A percentile compares a stretch with the other conserved stretches of the same genome.
phyloP scores from a whole-genome alignment of 2,329 filamentous ascomycete genomes.

The Clonostachys chloroleuca region DNA sequence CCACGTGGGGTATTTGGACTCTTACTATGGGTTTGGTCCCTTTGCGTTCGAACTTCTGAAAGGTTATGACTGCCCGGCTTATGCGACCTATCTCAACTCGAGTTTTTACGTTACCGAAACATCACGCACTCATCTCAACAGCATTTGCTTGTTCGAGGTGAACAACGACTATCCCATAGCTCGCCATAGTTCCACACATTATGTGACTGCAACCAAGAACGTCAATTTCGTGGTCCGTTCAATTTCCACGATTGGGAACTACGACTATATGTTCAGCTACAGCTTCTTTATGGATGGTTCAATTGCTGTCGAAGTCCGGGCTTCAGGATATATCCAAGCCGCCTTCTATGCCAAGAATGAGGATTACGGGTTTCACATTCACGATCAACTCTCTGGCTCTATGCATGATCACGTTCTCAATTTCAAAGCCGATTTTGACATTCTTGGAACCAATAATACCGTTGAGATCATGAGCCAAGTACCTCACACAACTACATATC shows the following conservation, averaged over 20 bases:
- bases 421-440: constrained; percentile 50
- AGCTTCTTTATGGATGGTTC: constrained; percentile 46
- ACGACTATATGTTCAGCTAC: constrained; percentile 48
- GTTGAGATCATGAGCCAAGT: constrained; percentile 27
- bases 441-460: constrained; percentile 40
- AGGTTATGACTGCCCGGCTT: constrained; percentile 3
- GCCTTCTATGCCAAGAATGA: constrained; percentile 11
- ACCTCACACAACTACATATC: constrained; percentile 26
- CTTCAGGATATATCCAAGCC: constrained; percentile 49
- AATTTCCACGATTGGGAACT: constrained; percentile 48
- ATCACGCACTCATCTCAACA: too few relatives aligned
- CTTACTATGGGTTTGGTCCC: too few relatives aligned
- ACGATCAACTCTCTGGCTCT: constrained; percentile 38
- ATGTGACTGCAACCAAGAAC: constrained; percentile 40
- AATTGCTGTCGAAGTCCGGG: constrained; percentile 44
- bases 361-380: constrained; percentile 41
- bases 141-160: constrained; percentile 52
- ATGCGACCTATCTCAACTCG: constrained; percentile 6
- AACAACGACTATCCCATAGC: constrained; percentile 42
- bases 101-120: too few relatives aligned
- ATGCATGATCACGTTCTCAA: constrained; percentile 54
- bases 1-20: neutral
- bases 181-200: constrained; percentile 37
- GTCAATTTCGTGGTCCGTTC: constrained; percentile 38
- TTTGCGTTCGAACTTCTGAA: too few relatives aligned